Evolutionary conservation across 2,329 filamentous ascomycete species (phyloP).

Genomic region (Phyllosticta ampelicida): DNA sequence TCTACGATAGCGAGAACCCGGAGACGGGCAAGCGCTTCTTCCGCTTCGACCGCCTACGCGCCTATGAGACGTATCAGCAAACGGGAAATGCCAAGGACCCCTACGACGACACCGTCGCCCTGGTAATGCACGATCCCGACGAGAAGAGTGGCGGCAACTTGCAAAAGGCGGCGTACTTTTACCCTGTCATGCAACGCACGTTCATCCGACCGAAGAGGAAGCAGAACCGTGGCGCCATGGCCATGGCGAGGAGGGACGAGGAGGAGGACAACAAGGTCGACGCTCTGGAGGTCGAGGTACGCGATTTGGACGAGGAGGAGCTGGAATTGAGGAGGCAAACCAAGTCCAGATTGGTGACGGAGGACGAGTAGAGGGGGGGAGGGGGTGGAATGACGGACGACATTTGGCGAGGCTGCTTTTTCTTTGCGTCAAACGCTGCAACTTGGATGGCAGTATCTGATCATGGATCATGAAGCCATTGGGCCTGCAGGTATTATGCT

Average conservation of each 20-base stretch:
- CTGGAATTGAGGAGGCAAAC: slow-evolving; percentile 20
- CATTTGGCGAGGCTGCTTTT: too few relatives aligned
- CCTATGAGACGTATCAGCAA: slow-evolving; percentile 50
- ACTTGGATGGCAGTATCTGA: too few relatives aligned
- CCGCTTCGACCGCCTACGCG: slow-evolving; percentile 46
- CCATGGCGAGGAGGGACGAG: slow-evolving; percentile 28
- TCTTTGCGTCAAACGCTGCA: too few relatives aligned
- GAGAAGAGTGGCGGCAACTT: slow-evolving; percentile 19
- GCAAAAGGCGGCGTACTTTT: slow-evolving; percentile 50
- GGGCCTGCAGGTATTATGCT: too few relatives aligned
- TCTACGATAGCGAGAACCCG: slow-evolving; percentile 29
- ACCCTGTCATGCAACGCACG: slow-evolving; percentile 48
- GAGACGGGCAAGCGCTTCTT: slow-evolving; percentile 32
- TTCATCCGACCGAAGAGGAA: slow-evolving; percentile 40
- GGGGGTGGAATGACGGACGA: too few relatives aligned
- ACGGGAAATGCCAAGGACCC: slow-evolving; percentile 39
- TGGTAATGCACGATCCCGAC: slow-evolving; percentile 47
- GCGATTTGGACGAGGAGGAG: slow-evolving; percentile 41
- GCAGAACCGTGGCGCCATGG: slow-evolving; percentile 32
- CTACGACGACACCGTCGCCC: slow-evolving; percentile 44
- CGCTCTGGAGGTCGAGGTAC: slow-evolving; percentile 41
- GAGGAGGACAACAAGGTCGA: slow-evolving; percentile 39
- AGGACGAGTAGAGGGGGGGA: background rate
- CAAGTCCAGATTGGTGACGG: slow-evolving; percentile 5
- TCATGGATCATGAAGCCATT: too few relatives aligned